Conservation (phyloP, 148 eudicot genomes). For the Diospyros kaki region DNA sequence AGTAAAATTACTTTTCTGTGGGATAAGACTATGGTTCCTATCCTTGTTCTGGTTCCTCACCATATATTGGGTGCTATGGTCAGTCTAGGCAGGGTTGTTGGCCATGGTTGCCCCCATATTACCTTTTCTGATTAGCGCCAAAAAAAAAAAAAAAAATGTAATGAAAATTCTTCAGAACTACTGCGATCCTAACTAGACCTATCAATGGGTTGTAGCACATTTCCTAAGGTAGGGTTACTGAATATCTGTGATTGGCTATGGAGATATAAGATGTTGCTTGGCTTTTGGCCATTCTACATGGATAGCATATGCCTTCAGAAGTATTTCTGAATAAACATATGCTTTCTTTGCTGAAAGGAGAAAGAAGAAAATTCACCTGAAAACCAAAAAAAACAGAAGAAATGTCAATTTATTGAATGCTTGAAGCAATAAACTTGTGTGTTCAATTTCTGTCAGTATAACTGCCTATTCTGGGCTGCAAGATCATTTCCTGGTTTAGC, state of each 20-base stretch:
- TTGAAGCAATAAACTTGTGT: neutral
- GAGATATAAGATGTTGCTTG: neutral
- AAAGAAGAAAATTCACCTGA: too few species aligned
- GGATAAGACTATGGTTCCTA: too few species aligned
- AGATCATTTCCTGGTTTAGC: neutral
- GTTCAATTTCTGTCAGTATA: neutral
- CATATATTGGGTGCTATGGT: too few species aligned
- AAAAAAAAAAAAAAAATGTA: neutral
- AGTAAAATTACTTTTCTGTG: too few species aligned
- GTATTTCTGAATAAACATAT: too few species aligned
- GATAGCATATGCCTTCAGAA: neutral
- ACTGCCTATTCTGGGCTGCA: neutral
- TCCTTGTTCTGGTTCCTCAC: too few species aligned
- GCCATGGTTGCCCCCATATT: too few species aligned
- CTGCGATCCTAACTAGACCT: neutral
- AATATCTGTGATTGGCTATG: neutral
- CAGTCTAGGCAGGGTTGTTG: too few species aligned
- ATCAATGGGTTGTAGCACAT: neutral
- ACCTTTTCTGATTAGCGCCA: neutral
- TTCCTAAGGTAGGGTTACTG: neutral
- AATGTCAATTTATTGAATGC: too few species aligned
- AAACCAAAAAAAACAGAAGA: too few species aligned
- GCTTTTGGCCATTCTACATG: neutral
- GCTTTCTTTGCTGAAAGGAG: too few species aligned
- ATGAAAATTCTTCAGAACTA: too few species aligned